phyloP scores from a whole-genome alignment of 768 basidiomycete genomes.

The Pulveroboletus ravenelii region DNA sequence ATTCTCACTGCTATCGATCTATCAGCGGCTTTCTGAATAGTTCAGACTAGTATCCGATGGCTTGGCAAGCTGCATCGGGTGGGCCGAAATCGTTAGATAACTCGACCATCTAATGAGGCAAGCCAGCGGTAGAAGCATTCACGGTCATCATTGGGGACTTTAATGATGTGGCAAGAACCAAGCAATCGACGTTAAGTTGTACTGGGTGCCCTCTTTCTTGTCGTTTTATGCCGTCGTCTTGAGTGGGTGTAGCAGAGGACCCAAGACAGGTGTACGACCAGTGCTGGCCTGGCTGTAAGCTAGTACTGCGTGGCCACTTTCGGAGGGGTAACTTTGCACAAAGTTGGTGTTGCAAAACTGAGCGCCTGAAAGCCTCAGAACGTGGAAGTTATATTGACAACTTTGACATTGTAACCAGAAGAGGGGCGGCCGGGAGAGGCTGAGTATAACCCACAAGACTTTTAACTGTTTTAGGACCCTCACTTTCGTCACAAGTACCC shows the following conservation, averaged over 20 bases:
- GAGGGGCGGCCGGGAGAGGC: not conserved
- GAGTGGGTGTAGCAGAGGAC: not conserved
- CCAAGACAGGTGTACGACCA: not conserved
- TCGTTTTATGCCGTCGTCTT: not conserved
- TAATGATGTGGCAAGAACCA: not conserved
- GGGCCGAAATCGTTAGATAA: not conserved
- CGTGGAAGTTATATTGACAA: not conserved
- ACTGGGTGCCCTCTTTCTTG: not conserved
- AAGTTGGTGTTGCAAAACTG: not conserved
- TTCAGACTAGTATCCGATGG: too few species aligned
- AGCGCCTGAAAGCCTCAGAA: not conserved
- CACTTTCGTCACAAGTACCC: not conserved
- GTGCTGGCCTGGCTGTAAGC: not conserved
- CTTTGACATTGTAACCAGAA: not conserved
- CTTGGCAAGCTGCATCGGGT: too few species aligned
- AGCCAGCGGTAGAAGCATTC: not conserved
- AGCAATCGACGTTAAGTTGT: not conserved
- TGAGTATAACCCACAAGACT: not conserved
- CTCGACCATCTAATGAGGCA: not conserved
- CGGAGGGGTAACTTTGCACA: not conserved
- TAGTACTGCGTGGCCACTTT: not conserved
- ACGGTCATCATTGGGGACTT: not conserved
- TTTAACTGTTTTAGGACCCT: not conserved
- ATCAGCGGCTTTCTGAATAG: not conserved
- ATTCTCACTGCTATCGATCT: slow-evolving; percentile 20